phyloP scores from a whole-genome alignment of 345 rosid genomes.

The Physaria fendleri region DNA sequence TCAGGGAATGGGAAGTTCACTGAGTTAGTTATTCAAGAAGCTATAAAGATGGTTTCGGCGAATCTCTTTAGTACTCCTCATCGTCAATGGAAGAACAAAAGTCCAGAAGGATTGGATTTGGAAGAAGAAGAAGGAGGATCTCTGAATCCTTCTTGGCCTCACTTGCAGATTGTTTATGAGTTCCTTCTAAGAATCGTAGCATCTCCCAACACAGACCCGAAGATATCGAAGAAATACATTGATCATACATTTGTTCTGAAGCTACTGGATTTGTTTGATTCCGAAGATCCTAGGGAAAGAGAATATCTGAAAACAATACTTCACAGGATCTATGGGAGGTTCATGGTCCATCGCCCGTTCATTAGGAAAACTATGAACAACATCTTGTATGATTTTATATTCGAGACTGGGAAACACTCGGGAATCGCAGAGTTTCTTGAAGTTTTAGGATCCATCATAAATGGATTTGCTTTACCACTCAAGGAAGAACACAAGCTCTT shows the following conservation, averaged over 20 bases:
- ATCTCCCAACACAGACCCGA: conserved; percentile 68
- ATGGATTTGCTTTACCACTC: conserved; percentile 68
- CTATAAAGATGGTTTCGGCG: conserved; percentile 48
- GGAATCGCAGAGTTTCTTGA: conserved; percentile 71
- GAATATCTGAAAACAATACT: conserved; percentile 66
- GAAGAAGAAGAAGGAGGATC: conserved; percentile 78
- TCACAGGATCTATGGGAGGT: conserved; percentile 64
- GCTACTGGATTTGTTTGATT: conserved; percentile 59
- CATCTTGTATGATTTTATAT: conserved; percentile 54
- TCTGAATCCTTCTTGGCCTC: conserved; percentile 79
- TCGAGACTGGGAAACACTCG: conserved; percentile 64
- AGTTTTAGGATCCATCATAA: conserved; percentile 64
- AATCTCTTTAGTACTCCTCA: conserved; percentile 54
- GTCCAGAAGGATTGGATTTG: conserved; percentile 48
- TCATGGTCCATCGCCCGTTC: conserved; percentile 69
- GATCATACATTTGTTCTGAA: conserved; percentile 58
- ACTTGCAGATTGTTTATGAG: conserved; percentile 67
- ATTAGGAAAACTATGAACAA: conserved; percentile 65
- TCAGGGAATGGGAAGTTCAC: conserved; percentile 50
- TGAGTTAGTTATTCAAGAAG: conserved; percentile 51
- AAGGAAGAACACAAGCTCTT: conserved; percentile 72
- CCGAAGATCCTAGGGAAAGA: conserved; percentile 68
- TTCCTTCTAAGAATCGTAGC: conserved; percentile 63
- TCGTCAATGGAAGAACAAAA: conserved; percentile 57
- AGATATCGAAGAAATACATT: conserved; percentile 56